Percentiles rank a stretch among this genome's conserved stretches.
Conservation (phyloP, 768 basidiomycete species). For the Sporobolomyces pararoseus region DNA sequence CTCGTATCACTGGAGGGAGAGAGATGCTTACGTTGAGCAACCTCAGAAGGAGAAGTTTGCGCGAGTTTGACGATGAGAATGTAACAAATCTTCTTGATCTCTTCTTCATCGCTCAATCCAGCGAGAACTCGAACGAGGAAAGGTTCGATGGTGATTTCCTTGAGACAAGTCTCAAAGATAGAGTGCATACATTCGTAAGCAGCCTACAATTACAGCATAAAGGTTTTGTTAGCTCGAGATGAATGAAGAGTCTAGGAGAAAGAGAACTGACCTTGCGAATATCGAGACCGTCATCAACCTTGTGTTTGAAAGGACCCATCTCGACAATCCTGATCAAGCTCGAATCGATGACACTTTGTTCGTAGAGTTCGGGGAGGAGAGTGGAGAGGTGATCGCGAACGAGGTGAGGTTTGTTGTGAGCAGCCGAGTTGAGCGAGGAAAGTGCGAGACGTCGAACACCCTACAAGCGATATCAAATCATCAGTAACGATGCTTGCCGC, state of each 20-base stretch:
- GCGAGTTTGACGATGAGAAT: conserved; percentile 91
- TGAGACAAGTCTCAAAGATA: conserved; percentile 83
- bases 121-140: conserved; percentile 76
- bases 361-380: conserved; percentile 77
- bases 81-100: conserved; percentile 93
- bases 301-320: conserved; percentile 97
- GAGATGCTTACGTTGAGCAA: conserved; percentile 59
- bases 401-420: conserved; percentile 87
- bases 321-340: conserved; percentile 82
- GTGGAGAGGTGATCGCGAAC: conserved; percentile 74
- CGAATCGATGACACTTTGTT: conserved; percentile 59
- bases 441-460: conserved; percentile 84
- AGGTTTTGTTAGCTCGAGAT: not conserved
- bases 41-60: conserved; percentile 75
- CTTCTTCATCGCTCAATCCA: conserved; percentile 84
- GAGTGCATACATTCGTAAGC: conserved; percentile 98
- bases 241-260: not conserved
- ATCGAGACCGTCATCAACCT: conserved; percentile 93
- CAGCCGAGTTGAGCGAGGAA: conserved; percentile 87
- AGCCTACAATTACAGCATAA: conserved; percentile 51
- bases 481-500: conserved; percentile 1
- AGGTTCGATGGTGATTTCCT: conserved; percentile 77
- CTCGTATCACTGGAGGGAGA: not conserved
- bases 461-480: too few relatives aligned
- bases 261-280: conserved; percentile 61